phyloP scores from a whole-genome alignment of 2,329 filamentous ascomycete species.

The Paecilomyces fulvus region DNA sequence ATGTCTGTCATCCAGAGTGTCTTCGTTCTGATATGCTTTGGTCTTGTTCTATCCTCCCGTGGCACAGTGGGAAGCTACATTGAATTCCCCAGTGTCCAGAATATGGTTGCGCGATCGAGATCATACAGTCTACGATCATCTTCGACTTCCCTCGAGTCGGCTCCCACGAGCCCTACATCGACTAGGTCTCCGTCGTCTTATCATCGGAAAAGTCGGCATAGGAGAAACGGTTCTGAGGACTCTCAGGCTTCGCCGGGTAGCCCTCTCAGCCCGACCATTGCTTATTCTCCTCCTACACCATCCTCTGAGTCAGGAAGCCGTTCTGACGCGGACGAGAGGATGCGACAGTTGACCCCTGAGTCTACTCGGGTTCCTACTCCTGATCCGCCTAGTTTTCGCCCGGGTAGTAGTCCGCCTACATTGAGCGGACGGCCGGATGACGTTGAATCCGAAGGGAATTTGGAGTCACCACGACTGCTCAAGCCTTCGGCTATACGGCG shows the following conservation, averaged over 20 bases:
- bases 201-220: slow-evolving; percentile 15
- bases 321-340: slow-evolving; percentile 14
- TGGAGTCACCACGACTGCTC: not conserved
- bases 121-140: slow-evolving; percentile 36
- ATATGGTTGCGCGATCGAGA: slow-evolving; percentile 37
- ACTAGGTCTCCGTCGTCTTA: slow-evolving; percentile 25
- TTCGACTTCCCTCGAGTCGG: slow-evolving; percentile 26
- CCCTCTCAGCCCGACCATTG: slow-evolving; percentile 21
- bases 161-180: slow-evolving; percentile 30
- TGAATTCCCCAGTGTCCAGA: slow-evolving; percentile 39
- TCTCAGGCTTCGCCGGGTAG: slow-evolving; percentile 24
- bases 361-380: slow-evolving; percentile 14
- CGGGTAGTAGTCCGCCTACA: slow-evolving; percentile 8
- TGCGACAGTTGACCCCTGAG: slow-evolving; percentile 9
- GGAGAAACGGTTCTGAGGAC: slow-evolving; percentile 27
- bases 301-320: slow-evolving; percentile 17
- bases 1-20: slow-evolving; percentile 90
- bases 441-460: not conserved
- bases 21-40: slow-evolving; percentile 75
- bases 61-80: slow-evolving; percentile 35
- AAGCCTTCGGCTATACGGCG: not conserved
- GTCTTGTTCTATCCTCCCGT: slow-evolving; percentile 69
- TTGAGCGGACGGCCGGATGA: slow-evolving; percentile 1
- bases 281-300: slow-evolving; percentile 33
- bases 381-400: slow-evolving; percentile 13